Base-by-base conservation (phyloP, 345 rosid species). In the Eucalyptus rudis region DNA sequence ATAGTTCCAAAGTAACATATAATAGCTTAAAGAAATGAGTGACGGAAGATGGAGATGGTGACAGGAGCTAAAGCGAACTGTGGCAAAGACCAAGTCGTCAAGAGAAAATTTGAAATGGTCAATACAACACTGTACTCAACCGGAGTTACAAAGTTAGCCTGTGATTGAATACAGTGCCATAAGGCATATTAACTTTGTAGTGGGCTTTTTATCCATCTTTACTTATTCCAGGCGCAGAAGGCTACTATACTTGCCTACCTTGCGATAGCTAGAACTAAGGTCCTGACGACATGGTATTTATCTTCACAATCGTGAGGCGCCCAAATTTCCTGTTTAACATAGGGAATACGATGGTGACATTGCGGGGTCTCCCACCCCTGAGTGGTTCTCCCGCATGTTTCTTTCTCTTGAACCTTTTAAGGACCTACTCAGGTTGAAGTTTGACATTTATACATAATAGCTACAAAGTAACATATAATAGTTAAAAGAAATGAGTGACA, bases 191-290 rank as follows among this genome's bases (percentile, higher is more conserved):
- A 52, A 52, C 9, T 52, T 0, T 52, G 4, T 0, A 7, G 2
- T 19, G 4, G 10, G 2, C 4, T 0, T 19, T 52, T 19, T 10
- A 52, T 2, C 4, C 8, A 6, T 51, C 54, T 3, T 51, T 2
- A 7, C 2, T 51, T 51, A 16, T 4, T 16, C 0, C 0, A 19
- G 0, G 10, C 0, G 4, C 0, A 7, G 0, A 4, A 52, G 2
- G 24, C 1, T 52, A 19, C 0, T 19, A 52, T 52, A 52, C 4
- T 52, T 52, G 2, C 9, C 0, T 52, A 52, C 1, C 4, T 0
- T 20, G 4, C 0, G 0, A 2, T 52, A 52, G 24, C 2, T 3
- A 52, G 8, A 19, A 19, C 1, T 2, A 4, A 52, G 3, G 1
- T 52, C 10, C 2, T 7, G 0, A 52, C 0, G 4, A 52, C 0